A percentile compares a stretch with the other conserved stretches of the same genome.
phyloP scores from a whole-genome alignment of 495 filamentous ascomycete genomes.

The Xylaria intraflava region DNA sequence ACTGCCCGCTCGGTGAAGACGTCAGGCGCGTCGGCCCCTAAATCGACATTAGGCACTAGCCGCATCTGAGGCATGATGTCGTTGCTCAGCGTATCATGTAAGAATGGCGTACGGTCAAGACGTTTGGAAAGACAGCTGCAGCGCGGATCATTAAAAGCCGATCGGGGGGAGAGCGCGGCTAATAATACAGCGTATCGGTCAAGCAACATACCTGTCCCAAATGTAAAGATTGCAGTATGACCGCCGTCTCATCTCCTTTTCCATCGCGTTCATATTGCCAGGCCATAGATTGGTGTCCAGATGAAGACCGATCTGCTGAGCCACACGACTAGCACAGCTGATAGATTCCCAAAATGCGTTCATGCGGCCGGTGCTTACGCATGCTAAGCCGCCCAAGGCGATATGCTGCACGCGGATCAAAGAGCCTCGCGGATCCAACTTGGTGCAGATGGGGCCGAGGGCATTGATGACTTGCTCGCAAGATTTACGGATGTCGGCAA shows the following conservation, averaged over 20 bases:
- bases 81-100: neutral
- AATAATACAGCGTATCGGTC: too few relatives aligned
- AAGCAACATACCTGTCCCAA: slow-evolving; percentile 18
- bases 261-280: slow-evolving; percentile 7
- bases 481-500: slow-evolving; percentile 11
- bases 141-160: neutral
- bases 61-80: neutral
- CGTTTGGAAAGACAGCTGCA: neutral
- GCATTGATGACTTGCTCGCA: neutral
- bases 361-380: slow-evolving; percentile 4
- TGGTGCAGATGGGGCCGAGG: slow-evolving; percentile 3
- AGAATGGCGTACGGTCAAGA: too few relatives aligned
- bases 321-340: slow-evolving; percentile 10
- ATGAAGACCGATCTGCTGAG: slow-evolving; percentile 17
- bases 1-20: slow-evolving; percentile 22
- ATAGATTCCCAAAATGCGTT: slow-evolving; percentile 6
- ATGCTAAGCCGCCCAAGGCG: slow-evolving; percentile 5
- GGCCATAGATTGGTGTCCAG: slow-evolving; percentile 2
- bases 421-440: slow-evolving; percentile 5
- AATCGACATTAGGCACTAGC: neutral
- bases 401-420: slow-evolving; percentile 16
- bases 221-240: slow-evolving; percentile 27
- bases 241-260: slow-evolving; percentile 20
- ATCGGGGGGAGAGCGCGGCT: too few relatives aligned
- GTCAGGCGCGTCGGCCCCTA: slow-evolving; percentile 5